These are phyloP conservation scores for Ehretia macrophylla DNA, from an alignment of 257 asterid genomes.

Conservation along the genomic window DNA sequence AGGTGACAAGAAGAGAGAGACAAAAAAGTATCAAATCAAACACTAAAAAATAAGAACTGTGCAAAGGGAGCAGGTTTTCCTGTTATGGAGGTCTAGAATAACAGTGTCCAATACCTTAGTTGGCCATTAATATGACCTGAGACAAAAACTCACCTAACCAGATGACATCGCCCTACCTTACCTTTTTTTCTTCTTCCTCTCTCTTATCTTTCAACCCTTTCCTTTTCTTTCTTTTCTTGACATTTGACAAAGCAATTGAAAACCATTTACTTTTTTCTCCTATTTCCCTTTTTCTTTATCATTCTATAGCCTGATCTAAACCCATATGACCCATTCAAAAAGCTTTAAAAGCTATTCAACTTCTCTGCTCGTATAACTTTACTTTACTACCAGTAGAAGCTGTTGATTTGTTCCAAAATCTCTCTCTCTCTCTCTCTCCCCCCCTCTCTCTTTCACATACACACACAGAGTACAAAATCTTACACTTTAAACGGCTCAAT, in stretches of 20 bases:
- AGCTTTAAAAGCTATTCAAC: slow-evolving; percentile 5
- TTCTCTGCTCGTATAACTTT: background rate
- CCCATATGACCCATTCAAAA: background rate
- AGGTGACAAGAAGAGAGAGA: too few relatives aligned
- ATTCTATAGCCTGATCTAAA: slow-evolving; percentile 18
- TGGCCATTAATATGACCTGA: slow-evolving; percentile 36
- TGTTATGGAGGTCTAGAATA: slow-evolving; percentile 30
- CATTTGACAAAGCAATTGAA: slow-evolving; percentile 25
- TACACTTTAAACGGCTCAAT: slow-evolving; percentile 7
- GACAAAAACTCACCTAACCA: slow-evolving; percentile 34
- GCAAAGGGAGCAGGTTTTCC: slow-evolving; percentile 26
- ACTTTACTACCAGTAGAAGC: slow-evolving; percentile 8
- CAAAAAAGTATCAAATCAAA: slow-evolving; percentile 14
- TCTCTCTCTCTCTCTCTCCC: slow-evolving; percentile 21
- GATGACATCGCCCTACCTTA: slow-evolving; percentile 30
- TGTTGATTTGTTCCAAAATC: background rate
- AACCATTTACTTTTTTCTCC: background rate
- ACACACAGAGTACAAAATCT: too few relatives aligned
- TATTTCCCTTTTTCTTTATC: background rate
- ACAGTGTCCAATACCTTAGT: slow-evolving; percentile 35
- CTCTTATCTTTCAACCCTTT: slow-evolving; percentile 7
- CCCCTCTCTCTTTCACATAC: slow-evolving; percentile 7
- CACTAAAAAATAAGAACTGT: slow-evolving; percentile 1
- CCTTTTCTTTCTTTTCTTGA: slow-evolving; percentile 13
- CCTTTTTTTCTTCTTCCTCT: slow-evolving; percentile 1